Evolutionary conservation across 306 rosid species (phyloP), one percentile per base, ranked within the genome.

Genomic region (Rubus parviflorus): DNA sequence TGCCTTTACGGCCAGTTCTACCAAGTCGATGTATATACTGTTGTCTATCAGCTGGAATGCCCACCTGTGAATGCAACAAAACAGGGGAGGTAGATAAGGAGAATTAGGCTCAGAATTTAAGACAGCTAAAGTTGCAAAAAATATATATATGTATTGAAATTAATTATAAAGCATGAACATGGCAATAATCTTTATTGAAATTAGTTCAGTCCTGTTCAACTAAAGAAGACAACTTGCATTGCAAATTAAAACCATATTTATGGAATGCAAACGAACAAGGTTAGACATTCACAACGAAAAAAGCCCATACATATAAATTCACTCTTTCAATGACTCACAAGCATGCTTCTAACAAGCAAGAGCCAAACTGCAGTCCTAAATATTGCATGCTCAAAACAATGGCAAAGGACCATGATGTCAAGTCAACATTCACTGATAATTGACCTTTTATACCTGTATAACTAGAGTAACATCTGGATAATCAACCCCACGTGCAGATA

Each of bases 401-500:
- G 67, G 56, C 19, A 45, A 23, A 45, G 13, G 58, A 46, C 57
- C 17, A 8, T 12, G 23, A 74, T 68, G 12, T 45, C 19, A 30
- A 12, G 76, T 40, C 3, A 8, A 13, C 20, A 72, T 51, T 4
- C 10, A 75, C 72, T 67, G 60, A 58, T 58, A 67, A 75, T 81
- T n/a, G n/a, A 51, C 52, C 62, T 65, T 46, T 52, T 51, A 38
- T 83, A 90, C 99, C 91, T 95, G 99, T 78, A 95, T 68, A 42
- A 95, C 99, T 74, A 95, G 96, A 48, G 96, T 83, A 68, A 95
- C 99, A 75, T 92, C 97, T 30, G 97, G 99, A 85, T 95, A 95
- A 83, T 95, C 99, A 70, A 95, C 99, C 71, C 99, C 97, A 1
- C 99, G 97, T 38, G 99, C 99, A 46, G 99, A 95, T 17, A 95